Conservation (phyloP, 2,329 filamentous ascomycete species). For the Didymella pomorum region DNA sequence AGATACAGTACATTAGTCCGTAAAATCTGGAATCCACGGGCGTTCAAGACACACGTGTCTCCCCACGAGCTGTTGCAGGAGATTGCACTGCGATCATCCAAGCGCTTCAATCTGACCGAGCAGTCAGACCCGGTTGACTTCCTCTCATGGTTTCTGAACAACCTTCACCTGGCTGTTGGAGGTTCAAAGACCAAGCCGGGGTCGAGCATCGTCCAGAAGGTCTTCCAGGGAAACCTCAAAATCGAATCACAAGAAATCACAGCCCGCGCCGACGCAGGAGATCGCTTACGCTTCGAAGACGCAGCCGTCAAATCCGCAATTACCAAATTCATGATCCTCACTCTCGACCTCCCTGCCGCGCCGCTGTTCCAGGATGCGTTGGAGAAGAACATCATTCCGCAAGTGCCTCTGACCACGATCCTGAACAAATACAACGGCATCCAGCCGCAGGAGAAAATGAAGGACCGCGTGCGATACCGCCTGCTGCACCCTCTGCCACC, state of each 20-base stretch:
- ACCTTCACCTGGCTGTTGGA: constrained; percentile 88
- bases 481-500: constrained; percentile 90
- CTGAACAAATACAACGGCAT: constrained; percentile 93
- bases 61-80: constrained; percentile 97
- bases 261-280: constrained; percentile 84
- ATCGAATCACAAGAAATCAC: constrained; percentile 95
- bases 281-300: constrained; percentile 92
- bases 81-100: constrained; percentile 86
- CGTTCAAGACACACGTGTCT: constrained; percentile 96
- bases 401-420: constrained; percentile 77
- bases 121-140: constrained; percentile 98
- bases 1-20: constrained; percentile 88
- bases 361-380: constrained; percentile 96
- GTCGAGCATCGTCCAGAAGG: constrained; percentile 85
- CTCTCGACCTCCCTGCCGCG: constrained; percentile 87
- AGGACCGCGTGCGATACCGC: constrained; percentile 87
- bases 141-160: constrained; percentile 96
- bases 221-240: constrained; percentile 91
- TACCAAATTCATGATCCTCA: constrained; percentile 87
- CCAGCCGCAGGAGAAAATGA: constrained; percentile 85
- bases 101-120: constrained; percentile 87
- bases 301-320: constrained; percentile 81
- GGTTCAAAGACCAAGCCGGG: constrained; percentile 87
- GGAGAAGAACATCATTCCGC: constrained; percentile 95
- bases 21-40: constrained; percentile 97